Evolutionary conservation across 345 rosid species (phyloP).

Genomic region (Orychophragmus violaceus): DNA sequence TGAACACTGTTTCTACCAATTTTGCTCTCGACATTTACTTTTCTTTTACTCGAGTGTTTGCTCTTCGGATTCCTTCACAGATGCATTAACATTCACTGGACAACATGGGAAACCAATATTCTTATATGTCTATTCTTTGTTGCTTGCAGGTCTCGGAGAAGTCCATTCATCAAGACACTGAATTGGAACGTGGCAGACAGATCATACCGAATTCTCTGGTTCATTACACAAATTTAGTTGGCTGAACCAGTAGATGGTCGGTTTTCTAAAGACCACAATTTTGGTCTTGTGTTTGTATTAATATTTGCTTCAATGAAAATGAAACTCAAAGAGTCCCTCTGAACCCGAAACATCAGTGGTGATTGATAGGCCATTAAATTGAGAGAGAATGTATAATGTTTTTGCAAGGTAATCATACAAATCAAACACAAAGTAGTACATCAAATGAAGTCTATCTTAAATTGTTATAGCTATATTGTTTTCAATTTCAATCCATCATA

Average conservation of each 20-base stretch:
- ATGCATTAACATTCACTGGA: not conserved
- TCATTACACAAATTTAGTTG: not conserved
- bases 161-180: not conserved
- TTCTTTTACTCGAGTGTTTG: not conserved
- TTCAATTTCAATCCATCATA: too few species aligned
- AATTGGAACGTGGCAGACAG: not conserved
- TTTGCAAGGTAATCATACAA: not conserved
- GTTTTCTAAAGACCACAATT: not conserved
- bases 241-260: not conserved
- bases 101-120: not conserved
- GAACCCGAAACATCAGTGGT: not conserved
- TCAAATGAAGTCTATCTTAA: not conserved
- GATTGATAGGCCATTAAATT: not conserved
- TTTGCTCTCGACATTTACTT: not conserved
- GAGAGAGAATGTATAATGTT: not conserved
- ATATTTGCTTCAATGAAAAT: not conserved
- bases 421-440: not conserved
- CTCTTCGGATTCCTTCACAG: not conserved
- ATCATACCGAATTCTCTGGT: conserved; percentile 9
- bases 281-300: conserved; percentile 11
- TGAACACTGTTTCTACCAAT: not conserved
- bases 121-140: not conserved
- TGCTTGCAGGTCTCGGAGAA: not conserved
- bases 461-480: not conserved
- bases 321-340: not conserved